A percentile compares a stretch with the other conserved stretches of the same genome.
These are phyloP conservation scores for Jatropha curcas DNA, from an alignment of 345 rosid species.

Conservation along the genomic window DNA sequence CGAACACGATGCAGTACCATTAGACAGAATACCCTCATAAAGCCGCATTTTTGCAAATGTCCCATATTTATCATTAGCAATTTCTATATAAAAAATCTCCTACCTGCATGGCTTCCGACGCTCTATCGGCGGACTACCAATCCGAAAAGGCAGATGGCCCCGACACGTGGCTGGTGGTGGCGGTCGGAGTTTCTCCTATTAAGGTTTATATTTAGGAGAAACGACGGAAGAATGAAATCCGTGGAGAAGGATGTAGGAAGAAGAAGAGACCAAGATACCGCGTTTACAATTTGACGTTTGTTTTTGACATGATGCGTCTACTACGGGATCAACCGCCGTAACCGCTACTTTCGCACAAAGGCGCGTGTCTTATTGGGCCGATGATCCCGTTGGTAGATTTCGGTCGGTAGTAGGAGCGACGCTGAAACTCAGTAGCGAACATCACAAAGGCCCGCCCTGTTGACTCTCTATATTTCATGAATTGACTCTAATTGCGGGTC, in stretches of 20 bases:
- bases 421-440: too few relatives aligned
- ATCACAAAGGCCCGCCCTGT: constrained; percentile 85
- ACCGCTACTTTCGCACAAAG: constrained; percentile 78
- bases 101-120: constrained; percentile 8
- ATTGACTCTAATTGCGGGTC: constrained; percentile 72
- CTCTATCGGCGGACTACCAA: neutral
- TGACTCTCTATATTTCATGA: constrained; percentile 66
- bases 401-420: too few relatives aligned
- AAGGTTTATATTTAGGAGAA: constrained; percentile 19
- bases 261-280: constrained; percentile 56
- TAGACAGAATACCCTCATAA: neutral
- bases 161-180: constrained; percentile 19
- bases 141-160: constrained; percentile 9
- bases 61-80: neutral
- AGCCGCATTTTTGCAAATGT: neutral
- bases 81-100: too few relatives aligned
- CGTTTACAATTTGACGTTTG: constrained; percentile 84
- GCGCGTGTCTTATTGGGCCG: constrained; percentile 72
- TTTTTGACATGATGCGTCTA: constrained; percentile 89
- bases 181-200: constrained; percentile 21
- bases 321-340: constrained; percentile 80
- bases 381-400: too few relatives aligned
- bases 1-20: neutral
- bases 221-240: constrained; percentile 6
- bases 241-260: constrained; percentile 22